Evolutionary conservation across 2,329 filamentous ascomycete genomes (phyloP).

Genomic region (Teratosphaeria viscida): DNA sequence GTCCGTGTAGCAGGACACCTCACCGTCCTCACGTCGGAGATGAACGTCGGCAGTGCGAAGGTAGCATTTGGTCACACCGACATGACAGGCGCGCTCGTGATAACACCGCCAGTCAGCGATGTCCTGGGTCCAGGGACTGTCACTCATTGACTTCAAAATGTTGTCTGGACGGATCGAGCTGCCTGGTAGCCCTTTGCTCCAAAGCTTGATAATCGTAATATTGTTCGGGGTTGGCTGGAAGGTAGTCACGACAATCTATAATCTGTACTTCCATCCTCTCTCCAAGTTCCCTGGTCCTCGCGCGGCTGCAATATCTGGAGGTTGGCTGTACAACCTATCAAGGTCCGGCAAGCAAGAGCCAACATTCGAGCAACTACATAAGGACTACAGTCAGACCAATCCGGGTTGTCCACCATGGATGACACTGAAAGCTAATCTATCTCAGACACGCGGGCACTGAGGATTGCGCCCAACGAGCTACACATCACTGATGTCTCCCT

Average conservation of each 20-base stretch:
- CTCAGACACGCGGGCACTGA: neutral
- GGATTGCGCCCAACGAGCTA: slow-evolving; percentile 2
- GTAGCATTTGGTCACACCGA: too few relatives aligned
- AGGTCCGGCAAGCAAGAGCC: neutral
- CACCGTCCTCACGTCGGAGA: neutral
- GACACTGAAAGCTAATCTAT: neutral
- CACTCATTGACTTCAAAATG: neutral
- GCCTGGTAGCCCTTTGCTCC: neutral
- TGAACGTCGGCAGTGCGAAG: too few relatives aligned
- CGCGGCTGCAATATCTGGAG: neutral
- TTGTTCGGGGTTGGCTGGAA: neutral
- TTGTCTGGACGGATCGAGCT: neutral
- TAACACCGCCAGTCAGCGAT: too few relatives aligned
- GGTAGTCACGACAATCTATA: neutral
- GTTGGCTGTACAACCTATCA: neutral
- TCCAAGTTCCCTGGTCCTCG: slow-evolving; percentile 10
- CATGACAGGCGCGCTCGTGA: too few relatives aligned
- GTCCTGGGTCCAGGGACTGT: too few relatives aligned
- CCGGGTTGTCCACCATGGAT: neutral
- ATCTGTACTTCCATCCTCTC: slow-evolving; percentile 1
- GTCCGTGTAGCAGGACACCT: neutral
- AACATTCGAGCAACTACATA: neutral
- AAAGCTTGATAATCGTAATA: neutral
- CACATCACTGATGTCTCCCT: neutral
- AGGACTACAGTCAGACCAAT: neutral